phyloP scores from a whole-genome alignment of 495 filamentous ascomycete genomes.

The Astrothelium macrocarpum region DNA sequence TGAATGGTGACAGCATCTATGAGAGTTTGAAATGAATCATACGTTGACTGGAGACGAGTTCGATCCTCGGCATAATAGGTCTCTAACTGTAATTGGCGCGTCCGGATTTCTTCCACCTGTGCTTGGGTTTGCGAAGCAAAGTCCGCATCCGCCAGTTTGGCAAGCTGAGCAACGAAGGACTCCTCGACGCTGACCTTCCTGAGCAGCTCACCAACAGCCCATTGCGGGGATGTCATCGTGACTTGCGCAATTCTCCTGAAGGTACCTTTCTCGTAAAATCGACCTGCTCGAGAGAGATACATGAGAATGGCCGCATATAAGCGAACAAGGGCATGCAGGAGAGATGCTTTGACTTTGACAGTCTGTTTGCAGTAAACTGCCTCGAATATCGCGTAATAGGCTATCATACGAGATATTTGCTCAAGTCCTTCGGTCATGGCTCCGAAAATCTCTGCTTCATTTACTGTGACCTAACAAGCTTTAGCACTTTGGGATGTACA shows the following conservation, averaged over 20 bases:
- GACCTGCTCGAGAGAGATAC: slow-evolving; percentile 7
- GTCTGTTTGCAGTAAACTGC: neutral
- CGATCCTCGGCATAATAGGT: neutral
- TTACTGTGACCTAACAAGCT: neutral
- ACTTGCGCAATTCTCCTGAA: neutral
- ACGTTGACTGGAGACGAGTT: neutral
- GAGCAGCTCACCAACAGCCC: neutral
- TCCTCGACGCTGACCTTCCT: neutral
- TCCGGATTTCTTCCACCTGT: slow-evolving; percentile 8
- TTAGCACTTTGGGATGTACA: neutral
- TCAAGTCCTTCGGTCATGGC: slow-evolving; percentile 5
- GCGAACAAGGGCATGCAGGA: neutral
- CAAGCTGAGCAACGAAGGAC: slow-evolving; percentile 2
- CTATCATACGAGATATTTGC: neutral
- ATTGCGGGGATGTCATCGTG: neutral
- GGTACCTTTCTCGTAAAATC: slow-evolving; percentile 5
- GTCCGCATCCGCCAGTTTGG: slow-evolving; percentile 4
- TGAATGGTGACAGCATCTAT: neutral
- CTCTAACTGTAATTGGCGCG: neutral
- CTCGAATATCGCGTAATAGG: neutral
- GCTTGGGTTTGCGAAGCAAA: neutral
- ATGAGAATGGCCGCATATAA: slow-evolving; percentile 6
- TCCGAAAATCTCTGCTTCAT: slow-evolving; percentile 1
- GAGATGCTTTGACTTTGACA: neutral
- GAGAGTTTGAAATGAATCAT: neutral